Base-by-base conservation (phyloP, 768 basidiomycete species). In the Rhodotorula paludigena region DNA sequence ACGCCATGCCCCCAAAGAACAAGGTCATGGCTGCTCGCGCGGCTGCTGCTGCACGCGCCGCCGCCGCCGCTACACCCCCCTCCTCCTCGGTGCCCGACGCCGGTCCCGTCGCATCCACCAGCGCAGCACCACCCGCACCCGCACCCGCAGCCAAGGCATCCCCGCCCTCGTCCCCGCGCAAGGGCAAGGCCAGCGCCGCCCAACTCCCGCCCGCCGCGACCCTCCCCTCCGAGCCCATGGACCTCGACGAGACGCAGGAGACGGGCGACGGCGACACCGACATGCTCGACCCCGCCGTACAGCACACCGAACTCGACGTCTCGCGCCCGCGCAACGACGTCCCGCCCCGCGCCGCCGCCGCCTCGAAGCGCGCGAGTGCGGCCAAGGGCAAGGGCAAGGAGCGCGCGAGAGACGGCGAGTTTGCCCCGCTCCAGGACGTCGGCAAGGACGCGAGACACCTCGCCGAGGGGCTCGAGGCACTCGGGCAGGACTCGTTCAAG, bases 401-500 rank as follows among this genome's bases (percentile, higher is more conserved):
- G 62, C 60, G 54, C 33, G 49, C n/a, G 63, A 61, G 56, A 65
- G 49, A 62, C 57, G 63, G 54, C 32, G 47, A 58, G 52, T 16
- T 44, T 32, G 60, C 47, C 12, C 12, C 47, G 25, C 47, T 48
- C n/a, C 71, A 72, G 64, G 65, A 65, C 49, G 61, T 62, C 38
- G 71, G 47, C 3, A 60, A 54, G n/a, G 71, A 72, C 21, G 14
- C 68, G 35, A 36, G 49, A 7, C 45, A 45, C 20, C 52, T 69
- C 5, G 61, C 60, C 0, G 59, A 64, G 9, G 72, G 66, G 1
- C 45, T 69, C 41, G 65, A 66, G 56, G 68, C 58, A 10, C 66
- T 73, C 55, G 63, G 71, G 10, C 64, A 63, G 42, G 64, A 73
- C 39, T 67, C n/a, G 3, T 77, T 74, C 70, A 78, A 85, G 70